These are phyloP conservation scores for Begonia masoniana DNA, from an alignment of 306 rosid genomes.

Conservation along the genomic window DNA sequence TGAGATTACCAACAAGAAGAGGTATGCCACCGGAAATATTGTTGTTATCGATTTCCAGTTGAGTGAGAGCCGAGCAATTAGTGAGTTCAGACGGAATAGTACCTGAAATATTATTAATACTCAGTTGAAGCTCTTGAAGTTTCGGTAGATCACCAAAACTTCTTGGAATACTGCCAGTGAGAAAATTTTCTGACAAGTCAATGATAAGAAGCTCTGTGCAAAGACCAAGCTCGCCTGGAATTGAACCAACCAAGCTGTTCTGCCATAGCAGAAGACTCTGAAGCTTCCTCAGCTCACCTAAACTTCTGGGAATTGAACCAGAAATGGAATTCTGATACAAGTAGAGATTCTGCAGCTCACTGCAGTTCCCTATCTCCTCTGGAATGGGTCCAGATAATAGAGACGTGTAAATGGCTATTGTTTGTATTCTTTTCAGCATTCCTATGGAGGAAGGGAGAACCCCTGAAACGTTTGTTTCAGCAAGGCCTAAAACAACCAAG, in stretches of 20 bases:
- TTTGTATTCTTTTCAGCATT: constrained; percentile 51
- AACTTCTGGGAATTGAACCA: constrained; percentile 58
- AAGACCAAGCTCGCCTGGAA: constrained; percentile 67
- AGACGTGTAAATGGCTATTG: constrained; percentile 60
- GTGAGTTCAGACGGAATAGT: constrained; percentile 54
- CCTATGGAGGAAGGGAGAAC: constrained; percentile 58
- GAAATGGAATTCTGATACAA: constrained; percentile 60
- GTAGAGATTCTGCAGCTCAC: constrained; percentile 42
- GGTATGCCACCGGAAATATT: constrained; percentile 58
- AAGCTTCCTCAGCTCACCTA: constrained; percentile 54
- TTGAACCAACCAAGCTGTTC: constrained; percentile 60
- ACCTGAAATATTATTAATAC: constrained; percentile 70
- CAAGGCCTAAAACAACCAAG: constrained; percentile 57
- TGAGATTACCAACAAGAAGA: constrained; percentile 45
- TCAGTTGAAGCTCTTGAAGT: constrained; percentile 60
- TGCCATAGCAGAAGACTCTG: constrained; percentile 54
- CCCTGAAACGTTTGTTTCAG: constrained; percentile 85
- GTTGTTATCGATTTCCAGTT: constrained; percentile 61
- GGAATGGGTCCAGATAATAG: constrained; percentile 70
- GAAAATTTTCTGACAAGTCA: constrained; percentile 60
- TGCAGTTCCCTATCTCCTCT: constrained; percentile 58
- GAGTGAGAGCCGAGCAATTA: constrained; percentile 47
- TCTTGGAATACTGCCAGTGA: constrained; percentile 64
- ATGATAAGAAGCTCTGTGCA: constrained; percentile 38
- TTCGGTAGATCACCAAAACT: constrained; percentile 43